phyloP scores from a whole-genome alignment of 139 green algal species.

The Parachlorella kessleri region DNA sequence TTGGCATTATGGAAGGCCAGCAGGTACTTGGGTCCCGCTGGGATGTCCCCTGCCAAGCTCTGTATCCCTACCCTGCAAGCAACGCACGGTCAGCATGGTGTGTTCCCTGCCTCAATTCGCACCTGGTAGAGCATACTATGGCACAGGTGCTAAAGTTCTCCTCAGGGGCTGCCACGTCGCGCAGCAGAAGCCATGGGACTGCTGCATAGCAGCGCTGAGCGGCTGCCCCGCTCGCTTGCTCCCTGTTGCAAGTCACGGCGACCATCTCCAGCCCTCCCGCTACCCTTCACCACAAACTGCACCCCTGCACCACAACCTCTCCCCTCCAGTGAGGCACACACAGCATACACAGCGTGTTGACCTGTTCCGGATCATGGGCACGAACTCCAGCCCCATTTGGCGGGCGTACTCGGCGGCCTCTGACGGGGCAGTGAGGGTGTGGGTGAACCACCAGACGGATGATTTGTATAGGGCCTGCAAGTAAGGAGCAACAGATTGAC shows the following conservation, averaged over 20 bases:
- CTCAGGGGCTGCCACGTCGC: background rate
- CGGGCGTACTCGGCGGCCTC: background rate
- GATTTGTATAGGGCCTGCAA: background rate
- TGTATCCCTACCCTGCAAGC: background rate
- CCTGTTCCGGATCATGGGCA: background rate
- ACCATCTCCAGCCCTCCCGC: background rate
- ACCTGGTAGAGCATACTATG: background rate
- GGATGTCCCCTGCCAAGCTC: background rate
- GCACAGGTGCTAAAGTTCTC: background rate
- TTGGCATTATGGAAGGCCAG: background rate
- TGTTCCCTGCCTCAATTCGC: background rate
- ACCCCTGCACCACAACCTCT: background rate
- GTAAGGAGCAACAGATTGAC: background rate
- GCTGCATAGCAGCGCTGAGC: too few relatives aligned
- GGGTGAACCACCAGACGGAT: background rate
- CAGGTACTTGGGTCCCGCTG: background rate
- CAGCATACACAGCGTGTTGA: background rate
- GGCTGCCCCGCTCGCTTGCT: background rate
- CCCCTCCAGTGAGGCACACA: too few relatives aligned
- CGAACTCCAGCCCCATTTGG: background rate
- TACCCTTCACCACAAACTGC: background rate
- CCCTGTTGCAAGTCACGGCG: too few relatives aligned
- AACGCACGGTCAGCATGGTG: background rate
- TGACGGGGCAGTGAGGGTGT: background rate
- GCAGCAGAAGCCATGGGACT: background rate